Evolutionary conservation across 1,139 yeast genomes (phyloP), one percentile per base, ranked within the genome.

Genomic region (Kurtzmaniella quercitrusa): DNA sequence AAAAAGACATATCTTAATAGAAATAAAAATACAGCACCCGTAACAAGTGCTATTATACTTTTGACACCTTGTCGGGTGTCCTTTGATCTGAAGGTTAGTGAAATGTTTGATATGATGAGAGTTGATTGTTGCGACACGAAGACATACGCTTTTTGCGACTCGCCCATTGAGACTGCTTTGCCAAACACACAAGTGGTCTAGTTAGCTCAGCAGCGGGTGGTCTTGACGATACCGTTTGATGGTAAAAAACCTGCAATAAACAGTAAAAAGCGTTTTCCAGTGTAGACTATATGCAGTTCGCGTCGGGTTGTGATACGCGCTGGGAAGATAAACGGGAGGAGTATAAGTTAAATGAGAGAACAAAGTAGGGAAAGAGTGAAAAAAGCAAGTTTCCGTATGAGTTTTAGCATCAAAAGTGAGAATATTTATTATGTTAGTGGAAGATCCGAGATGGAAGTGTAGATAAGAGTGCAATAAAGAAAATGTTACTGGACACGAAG

Each of bases 1-100:
- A 14, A 26, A 26, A 26, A 26, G 30, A 26, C 30, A 26, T 14
- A 54, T 9, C n/a, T 26, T 14, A 26, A 26, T 9, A 26, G n/a
- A 4, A 26, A 26, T 9, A 26, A 26, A 26, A 26, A 5, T 14
- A 26, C 30, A 26, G 14, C 30, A 5, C 9, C 30, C 30, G n/a
- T 14, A 11, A 26, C 30, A 26, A 26, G n/a, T 26, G 30, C 30
- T 26, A 26, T 26, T 26, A 26, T 26, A 9, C n/a, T 26, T 9
- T 26, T 26, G 12, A 26, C 30, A 12, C 30, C n/a, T 26, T 26
- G 30, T 5, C 30, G 30, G 30, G 30, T 26, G 30, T 26, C 30
- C 30, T 26, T 26, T 26, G 30, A 26, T 26, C 30, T 26, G 30
- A 26, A 26, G n/a, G 30, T 26, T 26, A 26, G 30, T 26, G n/a